Conservation (phyloP, 306 rosid genomes). For the Prunus mongolica region DNA sequence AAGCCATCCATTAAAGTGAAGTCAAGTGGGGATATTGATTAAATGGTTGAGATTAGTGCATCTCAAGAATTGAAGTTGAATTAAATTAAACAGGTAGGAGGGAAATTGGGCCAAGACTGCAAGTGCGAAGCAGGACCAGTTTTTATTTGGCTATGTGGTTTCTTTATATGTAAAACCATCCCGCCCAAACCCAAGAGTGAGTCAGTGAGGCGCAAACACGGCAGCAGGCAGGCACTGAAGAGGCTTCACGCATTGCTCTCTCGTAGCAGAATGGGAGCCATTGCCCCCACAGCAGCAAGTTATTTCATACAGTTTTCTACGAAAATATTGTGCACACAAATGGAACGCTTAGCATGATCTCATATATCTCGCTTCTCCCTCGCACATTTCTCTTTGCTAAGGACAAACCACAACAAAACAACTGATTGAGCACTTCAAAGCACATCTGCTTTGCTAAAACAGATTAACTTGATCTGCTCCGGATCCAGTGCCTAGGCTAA, state of each 20-base stretch:
- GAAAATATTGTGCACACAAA: too few relatives aligned
- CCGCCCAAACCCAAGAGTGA: not conserved
- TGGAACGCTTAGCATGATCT: too few relatives aligned
- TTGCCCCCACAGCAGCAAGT: too few relatives aligned
- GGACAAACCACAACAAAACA: too few relatives aligned
- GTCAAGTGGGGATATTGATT: not conserved
- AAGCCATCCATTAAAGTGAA: not conserved
- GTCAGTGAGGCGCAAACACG: slow-evolving; percentile 4
- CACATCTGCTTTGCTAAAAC: too few relatives aligned
- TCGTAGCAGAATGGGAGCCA: not conserved
- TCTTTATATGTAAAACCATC: not conserved
- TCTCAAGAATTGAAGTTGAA: not conserved
- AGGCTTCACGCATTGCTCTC: not conserved
- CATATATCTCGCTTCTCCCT: too few relatives aligned
- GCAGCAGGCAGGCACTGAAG: not conserved
- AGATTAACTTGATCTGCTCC: too few relatives aligned
- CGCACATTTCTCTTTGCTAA: too few relatives aligned
- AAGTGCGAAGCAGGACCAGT: not conserved
- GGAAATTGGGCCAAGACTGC: not conserved
- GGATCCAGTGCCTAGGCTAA: too few relatives aligned
- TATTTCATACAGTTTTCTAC: too few relatives aligned
- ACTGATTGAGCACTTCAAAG: too few relatives aligned
- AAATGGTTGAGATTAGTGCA: not conserved
- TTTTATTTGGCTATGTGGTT: not conserved
- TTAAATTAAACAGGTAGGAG: too few relatives aligned